These are phyloP conservation scores for Paramecium pentaurelia DNA, from an alignment of 73 alveolate species.

Conservation along the genomic window DNA sequence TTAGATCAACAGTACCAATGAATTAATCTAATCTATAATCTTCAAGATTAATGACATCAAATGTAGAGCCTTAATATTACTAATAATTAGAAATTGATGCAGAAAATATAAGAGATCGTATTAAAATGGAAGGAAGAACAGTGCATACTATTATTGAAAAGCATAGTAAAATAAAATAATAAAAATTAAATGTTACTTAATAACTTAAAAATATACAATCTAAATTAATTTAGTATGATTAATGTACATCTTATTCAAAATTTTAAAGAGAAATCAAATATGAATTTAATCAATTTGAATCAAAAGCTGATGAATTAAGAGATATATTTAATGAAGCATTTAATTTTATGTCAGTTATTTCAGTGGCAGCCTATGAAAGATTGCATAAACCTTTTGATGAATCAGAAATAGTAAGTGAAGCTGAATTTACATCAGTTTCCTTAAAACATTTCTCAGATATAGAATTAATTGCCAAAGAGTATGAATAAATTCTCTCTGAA, in stretches of 20 bases:
- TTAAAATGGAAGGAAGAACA: background rate
- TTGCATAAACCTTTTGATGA: background rate
- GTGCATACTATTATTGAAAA: background rate
- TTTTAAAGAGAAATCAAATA: background rate
- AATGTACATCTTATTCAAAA: background rate
- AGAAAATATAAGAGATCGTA: background rate
- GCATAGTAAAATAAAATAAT: background rate
- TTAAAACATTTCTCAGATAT: background rate
- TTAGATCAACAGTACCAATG: background rate
- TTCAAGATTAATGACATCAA: background rate
- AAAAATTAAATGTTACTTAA: background rate
- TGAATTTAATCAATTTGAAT: background rate
- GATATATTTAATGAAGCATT: conserved; percentile 3
- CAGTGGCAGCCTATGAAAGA: background rate
- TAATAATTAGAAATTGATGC: background rate
- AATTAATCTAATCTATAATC: background rate
- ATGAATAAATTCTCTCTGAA: background rate
- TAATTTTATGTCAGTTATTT: conserved; percentile 9
- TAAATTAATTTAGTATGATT: background rate
- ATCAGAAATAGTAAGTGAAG: background rate
- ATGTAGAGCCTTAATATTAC: background rate
- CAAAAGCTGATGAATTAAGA: background rate
- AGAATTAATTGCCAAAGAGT: background rate
- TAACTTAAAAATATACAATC: background rate
- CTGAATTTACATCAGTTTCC: background rate